Evolutionary conservation across 805 yeast species (phyloP).

Genomic region (Metschnikowia similis): DNA sequence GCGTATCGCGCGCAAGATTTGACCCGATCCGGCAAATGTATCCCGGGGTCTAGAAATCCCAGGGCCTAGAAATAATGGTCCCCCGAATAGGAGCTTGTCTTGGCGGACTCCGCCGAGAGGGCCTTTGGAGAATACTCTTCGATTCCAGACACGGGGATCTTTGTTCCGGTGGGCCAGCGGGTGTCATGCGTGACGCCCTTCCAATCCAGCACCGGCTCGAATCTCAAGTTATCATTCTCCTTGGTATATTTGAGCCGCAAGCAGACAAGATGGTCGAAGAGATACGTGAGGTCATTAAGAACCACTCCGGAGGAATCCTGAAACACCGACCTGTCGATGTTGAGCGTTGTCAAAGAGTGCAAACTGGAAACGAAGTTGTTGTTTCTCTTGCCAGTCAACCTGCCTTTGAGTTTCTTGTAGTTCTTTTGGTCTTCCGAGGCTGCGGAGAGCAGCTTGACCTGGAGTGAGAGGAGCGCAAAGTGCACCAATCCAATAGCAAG

Average conservation of each 20-base stretch:
- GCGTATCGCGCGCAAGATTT: not conserved
- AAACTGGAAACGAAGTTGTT: constrained; percentile 29
- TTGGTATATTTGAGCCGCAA: constrained; percentile 39
- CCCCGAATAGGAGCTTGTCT: not conserved
- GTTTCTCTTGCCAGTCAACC: constrained; percentile 27
- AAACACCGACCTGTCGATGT: constrained; percentile 34
- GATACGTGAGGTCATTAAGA: constrained; percentile 31
- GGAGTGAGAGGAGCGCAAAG: constrained; percentile 31
- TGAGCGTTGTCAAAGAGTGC: constrained; percentile 31
- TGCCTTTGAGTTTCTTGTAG: constrained; percentile 19
- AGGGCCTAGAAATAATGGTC: constrained; percentile 1
- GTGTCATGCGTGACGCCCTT: constrained; percentile 32
- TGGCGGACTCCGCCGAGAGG: not conserved
- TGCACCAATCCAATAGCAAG: constrained; percentile 44
- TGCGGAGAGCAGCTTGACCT: constrained; percentile 22
- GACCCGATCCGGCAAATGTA: not conserved
- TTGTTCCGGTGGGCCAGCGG: constrained; percentile 42
- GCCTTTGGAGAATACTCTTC: constrained; percentile 22
- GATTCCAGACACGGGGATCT: constrained; percentile 30
- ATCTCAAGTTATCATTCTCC: constrained; percentile 38
- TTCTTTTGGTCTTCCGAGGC: constrained; percentile 4
- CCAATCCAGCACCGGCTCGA: constrained; percentile 35
- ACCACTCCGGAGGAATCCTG: constrained; percentile 31
- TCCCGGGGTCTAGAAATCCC: no score
- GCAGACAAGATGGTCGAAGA: constrained; percentile 39